phyloP scores from a whole-genome alignment of 2,329 filamentous ascomycete species.

The Neonectria coccinea region DNA sequence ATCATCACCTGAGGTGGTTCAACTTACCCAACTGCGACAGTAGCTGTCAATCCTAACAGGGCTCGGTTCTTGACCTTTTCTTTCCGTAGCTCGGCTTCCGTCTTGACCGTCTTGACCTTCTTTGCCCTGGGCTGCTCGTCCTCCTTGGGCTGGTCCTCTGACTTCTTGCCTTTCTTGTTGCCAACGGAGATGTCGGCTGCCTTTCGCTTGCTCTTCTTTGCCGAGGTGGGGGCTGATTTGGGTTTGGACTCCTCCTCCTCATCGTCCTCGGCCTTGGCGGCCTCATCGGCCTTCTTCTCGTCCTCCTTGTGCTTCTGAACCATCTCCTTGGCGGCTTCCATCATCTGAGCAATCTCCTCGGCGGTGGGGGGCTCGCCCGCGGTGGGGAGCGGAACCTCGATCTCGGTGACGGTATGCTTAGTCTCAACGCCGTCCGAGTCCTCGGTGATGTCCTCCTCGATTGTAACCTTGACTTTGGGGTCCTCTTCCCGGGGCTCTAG shows the following conservation, averaged over 20 bases:
- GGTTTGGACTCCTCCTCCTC: constrained; percentile 51
- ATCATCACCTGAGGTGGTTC: neutral
- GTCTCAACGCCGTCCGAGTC: constrained; percentile 70
- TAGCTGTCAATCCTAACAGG: constrained; percentile 86
- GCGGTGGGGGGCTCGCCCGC: constrained; percentile 77
- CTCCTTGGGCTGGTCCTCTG: constrained; percentile 42
- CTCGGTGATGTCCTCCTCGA: constrained; percentile 72
- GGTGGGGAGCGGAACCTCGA: constrained; percentile 74
- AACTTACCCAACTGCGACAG: constrained; percentile 90
- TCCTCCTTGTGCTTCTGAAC: constrained; percentile 74
- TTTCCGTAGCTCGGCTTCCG: constrained; percentile 84
- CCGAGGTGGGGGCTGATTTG: constrained; percentile 51
- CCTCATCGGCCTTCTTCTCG: constrained; percentile 50
- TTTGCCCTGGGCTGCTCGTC: constrained; percentile 70
- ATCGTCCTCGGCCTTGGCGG: constrained; percentile 52
- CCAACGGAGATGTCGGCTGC: constrained; percentile 77
- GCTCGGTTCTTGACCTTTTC: constrained; percentile 89
- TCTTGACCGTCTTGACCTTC: constrained; percentile 70
- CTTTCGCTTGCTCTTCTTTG: constrained; percentile 77
- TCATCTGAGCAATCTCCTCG: constrained; percentile 84
- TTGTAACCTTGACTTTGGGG: constrained; percentile 74
- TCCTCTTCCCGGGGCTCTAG: constrained; percentile 68
- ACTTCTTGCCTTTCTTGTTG: constrained; percentile 58
- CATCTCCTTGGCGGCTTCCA: constrained; percentile 89
- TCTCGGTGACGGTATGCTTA: constrained; percentile 78